Evolutionary conservation across 108 stramenopile species (phyloP), one percentile per base, ranked within the genome.

Genomic region (Chaetoceros muelleri): DNA sequence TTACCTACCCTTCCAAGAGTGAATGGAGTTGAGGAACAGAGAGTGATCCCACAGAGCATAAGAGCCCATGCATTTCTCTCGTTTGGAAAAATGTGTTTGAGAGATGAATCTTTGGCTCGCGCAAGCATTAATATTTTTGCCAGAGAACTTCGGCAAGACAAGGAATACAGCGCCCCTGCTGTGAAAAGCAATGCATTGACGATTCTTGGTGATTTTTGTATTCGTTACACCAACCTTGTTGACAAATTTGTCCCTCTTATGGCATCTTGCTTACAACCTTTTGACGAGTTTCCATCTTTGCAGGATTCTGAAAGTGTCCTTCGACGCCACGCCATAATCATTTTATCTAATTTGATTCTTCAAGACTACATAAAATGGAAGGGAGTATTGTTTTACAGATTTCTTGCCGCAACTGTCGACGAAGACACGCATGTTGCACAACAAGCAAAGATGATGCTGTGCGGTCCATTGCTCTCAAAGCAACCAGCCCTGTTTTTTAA

Each of bases 291-390:
- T 46, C 21, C 34, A 16, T 46, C 50, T 25, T 54, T 57, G 27
- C 53, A 57, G 17, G 48, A 53, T 45, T 57, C 66, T 28, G 19
- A 29, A 58, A 30, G 26, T 44, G 31, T 91, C 18, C 80, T 95
- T 24, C 81, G 95, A 25, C 87, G 92, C 58, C 85, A 95, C 49
- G 94, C 95, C 23, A 62, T 98, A 8, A 48, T 94, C 40, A 62
- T 96, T 5, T 66, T 98, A 27, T 84, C 85, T 10, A 84, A 79
- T 48, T 62, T 98, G 26, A 44, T 98, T 20, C 58, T 95, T 18
- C 95, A 98, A 71, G 96, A 98, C 67, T 96, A 91, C 73, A 76
- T 98, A 55, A 98, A 98, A 61, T 95, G 93, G 93, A 69, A 90
- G 60, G 96, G 94, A 3, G 73, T 91, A 24, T 67, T 96, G 1